Percentiles rank a stretch among this genome's conserved stretches.
Evolutionary conservation across 2,329 filamentous ascomycete species (phyloP).

Genomic region (Emmonsiellopsis sp.): DNA sequence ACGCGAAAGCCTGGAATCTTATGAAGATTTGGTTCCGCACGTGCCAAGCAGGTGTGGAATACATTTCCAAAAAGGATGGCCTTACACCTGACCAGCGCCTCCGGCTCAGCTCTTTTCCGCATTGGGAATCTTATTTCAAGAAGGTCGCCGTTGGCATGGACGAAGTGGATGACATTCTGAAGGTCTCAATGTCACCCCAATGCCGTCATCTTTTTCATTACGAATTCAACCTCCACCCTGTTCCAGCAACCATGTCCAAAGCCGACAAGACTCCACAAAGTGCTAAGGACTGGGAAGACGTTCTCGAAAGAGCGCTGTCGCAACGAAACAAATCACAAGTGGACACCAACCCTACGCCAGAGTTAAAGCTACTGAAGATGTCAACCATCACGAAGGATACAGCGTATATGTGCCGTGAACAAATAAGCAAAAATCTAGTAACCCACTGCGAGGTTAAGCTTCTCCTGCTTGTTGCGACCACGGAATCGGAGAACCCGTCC

Average conservation of each 20-base stretch:
- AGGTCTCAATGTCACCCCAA: neutral
- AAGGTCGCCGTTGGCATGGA: neutral
- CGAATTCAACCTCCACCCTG: neutral
- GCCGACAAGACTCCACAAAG: neutral
- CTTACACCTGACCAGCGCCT: neutral
- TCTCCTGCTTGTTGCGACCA: neutral
- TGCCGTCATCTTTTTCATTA: conserved; percentile 1
- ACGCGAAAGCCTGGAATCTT: neutral
- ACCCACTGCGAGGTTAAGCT: neutral
- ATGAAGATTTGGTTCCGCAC: neutral
- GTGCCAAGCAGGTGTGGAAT: neutral
- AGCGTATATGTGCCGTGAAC: neutral
- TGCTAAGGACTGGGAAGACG: neutral
- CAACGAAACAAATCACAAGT: too few species aligned
- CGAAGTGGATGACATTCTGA: neutral
- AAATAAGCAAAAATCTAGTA: neutral
- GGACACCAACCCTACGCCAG: too few species aligned
- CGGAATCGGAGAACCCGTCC: neutral
- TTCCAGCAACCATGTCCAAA: neutral
- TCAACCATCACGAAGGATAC: neutral
- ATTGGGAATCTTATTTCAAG: neutral
- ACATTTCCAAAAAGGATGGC: neutral
- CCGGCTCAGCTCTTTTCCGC: neutral
- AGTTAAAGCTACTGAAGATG: neutral
- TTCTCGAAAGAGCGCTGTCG: neutral